A percentile compares a stretch with the other conserved stretches of the same genome.
Evolutionary conservation across 2,329 filamentous ascomycete species (phyloP).

Genomic region (Ophiostoma quercus): DNA sequence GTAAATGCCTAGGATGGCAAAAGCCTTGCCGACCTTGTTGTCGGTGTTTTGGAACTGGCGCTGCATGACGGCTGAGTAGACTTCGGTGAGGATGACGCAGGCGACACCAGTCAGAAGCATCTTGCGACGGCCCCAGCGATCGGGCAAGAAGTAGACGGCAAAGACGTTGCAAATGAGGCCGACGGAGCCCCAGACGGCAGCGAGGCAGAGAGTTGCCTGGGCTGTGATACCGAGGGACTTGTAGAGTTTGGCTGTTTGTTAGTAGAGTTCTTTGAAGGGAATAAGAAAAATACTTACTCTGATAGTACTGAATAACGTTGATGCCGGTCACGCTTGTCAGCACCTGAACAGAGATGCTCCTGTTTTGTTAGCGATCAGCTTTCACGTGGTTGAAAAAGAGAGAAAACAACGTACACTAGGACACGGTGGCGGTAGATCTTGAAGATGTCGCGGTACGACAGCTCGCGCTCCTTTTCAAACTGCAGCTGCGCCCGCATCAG

Average conservation of each 20-base stretch:
- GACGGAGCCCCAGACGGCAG: slow-evolving; percentile 50
- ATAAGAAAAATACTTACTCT: background rate
- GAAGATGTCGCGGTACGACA: slow-evolving; percentile 49
- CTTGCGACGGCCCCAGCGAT: slow-evolving; percentile 55
- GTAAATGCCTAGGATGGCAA: slow-evolving; percentile 55
- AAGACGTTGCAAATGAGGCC: slow-evolving; percentile 48
- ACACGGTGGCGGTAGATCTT: slow-evolving; percentile 47
- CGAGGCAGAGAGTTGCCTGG: slow-evolving; percentile 48
- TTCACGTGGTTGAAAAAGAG: background rate
- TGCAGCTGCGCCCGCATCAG: slow-evolving; percentile 52
- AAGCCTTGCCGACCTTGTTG: slow-evolving; percentile 53
- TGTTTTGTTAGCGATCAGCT: slow-evolving; percentile 24
- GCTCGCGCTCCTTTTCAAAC: slow-evolving; percentile 53
- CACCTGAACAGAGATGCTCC: slow-evolving; percentile 48
- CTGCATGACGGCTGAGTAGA: slow-evolving; percentile 57
- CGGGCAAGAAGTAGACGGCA: slow-evolving; percentile 49
- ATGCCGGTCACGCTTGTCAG: slow-evolving; percentile 54
- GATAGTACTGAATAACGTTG: slow-evolving; percentile 46
- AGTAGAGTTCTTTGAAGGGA: background rate
- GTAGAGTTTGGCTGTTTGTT: slow-evolving; percentile 45
- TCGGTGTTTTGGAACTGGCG: slow-evolving; percentile 43
- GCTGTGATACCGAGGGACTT: slow-evolving; percentile 48
- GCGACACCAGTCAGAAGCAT: slow-evolving; percentile 52
- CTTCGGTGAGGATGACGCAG: slow-evolving; percentile 51
- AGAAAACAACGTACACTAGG: slow-evolving; percentile 37